Base-by-base conservation (phyloP, 139 green algal genomes). In the Tetradesmus obliquus region DNA sequence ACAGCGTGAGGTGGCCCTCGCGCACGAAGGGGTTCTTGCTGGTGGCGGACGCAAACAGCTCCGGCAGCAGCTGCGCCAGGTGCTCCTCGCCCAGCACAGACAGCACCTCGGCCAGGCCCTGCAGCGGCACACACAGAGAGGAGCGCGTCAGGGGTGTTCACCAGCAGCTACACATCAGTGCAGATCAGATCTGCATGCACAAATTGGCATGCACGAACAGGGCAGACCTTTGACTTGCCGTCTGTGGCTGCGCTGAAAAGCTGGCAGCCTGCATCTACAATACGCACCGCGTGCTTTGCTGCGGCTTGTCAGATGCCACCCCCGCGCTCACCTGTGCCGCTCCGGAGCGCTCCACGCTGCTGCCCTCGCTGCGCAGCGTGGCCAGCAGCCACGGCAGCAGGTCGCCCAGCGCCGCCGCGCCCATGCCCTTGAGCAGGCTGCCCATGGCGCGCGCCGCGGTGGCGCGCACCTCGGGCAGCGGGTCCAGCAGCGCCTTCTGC, bases 1-100 rank as follows among this genome's bases (percentile, higher is more conserved):
- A 99, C 7, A 99, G 95, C 5, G 94, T 98, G 55, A 99, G 93
- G 92, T 97, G 94, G 20, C 98, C 98, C 91, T 99, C 98, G 0
- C 98, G 94, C 80, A 97, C 95, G 66, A 93, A 92, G 45, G 96
- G 86, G 66, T 92, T 96, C 60, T 93, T 90, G 62, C 91, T 88
- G 13, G 72, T 90, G 84, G 94, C 97, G 51, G 93, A 95, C 1
- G 93, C 93, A 87, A 99, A 84, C 54, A 99, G 94, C 55, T 98
- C 94, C 0, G 98, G 98, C 92, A 99, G 93, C 88, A 99, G 94
- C n/a, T 92, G 95, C 8, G 96, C 95, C 88, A 99, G 93, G 62
- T 97, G 92, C 10, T 88, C 94, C 24, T 93, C 82, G 1, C 97
- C 97, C 91, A 98, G 95, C 79, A 99, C 97, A 24, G 97, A 95